Conservation (phyloP, 306 rosid species). For the Rubus parviflorus region DNA sequence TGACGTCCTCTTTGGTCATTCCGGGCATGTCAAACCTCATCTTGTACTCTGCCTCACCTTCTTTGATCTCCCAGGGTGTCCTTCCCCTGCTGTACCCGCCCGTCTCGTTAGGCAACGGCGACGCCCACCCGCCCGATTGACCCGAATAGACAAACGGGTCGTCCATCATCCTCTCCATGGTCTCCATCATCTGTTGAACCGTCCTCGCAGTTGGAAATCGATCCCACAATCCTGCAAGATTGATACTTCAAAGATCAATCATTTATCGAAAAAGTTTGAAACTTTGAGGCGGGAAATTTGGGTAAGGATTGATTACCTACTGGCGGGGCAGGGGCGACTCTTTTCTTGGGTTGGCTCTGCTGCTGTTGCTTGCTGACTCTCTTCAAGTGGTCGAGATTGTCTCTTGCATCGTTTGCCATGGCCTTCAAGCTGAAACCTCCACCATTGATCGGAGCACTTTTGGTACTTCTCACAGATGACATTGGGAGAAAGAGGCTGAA, state of each 20-base stretch:
- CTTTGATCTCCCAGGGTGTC: slow-evolving; percentile 85
- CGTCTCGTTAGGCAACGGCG: slow-evolving; percentile 36
- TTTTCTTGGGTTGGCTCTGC: slow-evolving; percentile 36
- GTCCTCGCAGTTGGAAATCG: slow-evolving; percentile 74
- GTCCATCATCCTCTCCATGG: slow-evolving; percentile 79
- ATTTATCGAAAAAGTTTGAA: background rate
- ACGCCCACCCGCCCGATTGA: slow-evolving; percentile 36
- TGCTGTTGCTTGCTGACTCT: slow-evolving; percentile 28
- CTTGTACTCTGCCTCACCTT: slow-evolving; percentile 64
- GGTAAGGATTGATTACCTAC: slow-evolving; percentile 32
- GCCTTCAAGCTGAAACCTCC: slow-evolving; percentile 30
- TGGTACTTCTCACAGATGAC: slow-evolving; percentile 4
- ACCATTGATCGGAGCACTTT: background rate
- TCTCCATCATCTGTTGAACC: slow-evolving; percentile 82
- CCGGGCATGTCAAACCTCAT: slow-evolving; percentile 96
- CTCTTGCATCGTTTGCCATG: slow-evolving; percentile 49
- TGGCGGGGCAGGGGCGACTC: slow-evolving; percentile 45
- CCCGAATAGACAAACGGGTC: slow-evolving; percentile 55
- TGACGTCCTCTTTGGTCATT: slow-evolving; percentile 77
- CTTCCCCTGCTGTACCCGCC: slow-evolving; percentile 62
- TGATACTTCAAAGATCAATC: background rate
- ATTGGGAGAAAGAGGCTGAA: slow-evolving; percentile 23
- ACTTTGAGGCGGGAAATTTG: background rate
- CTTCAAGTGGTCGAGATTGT: slow-evolving; percentile 51
- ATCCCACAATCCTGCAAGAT: slow-evolving; percentile 66